A percentile compares a stretch with the other conserved stretches of the same genome.
Conservation (phyloP, 495 filamentous ascomycete genomes). For the Penicillium silybi region DNA sequence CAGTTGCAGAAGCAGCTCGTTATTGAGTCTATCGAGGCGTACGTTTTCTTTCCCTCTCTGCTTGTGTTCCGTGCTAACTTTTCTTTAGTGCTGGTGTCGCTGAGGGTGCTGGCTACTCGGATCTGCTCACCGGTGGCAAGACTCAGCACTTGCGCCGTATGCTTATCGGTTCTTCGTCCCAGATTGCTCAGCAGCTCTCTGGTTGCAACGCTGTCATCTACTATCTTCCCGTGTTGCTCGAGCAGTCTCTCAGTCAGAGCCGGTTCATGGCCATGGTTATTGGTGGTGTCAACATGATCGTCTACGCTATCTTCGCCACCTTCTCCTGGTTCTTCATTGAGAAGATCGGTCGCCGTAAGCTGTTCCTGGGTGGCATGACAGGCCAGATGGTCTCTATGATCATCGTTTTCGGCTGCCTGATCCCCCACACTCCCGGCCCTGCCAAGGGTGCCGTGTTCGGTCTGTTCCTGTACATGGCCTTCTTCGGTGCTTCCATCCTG, state of each 20-base stretch:
- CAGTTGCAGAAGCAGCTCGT: slow-evolving; percentile 63
- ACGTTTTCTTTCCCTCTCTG: slow-evolving; percentile 30
- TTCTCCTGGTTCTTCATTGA: slow-evolving; percentile 85
- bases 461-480: slow-evolving; percentile 74
- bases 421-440: slow-evolving; percentile 48
- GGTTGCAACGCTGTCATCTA: slow-evolving; percentile 83
- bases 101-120: slow-evolving; percentile 31
- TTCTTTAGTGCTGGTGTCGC: slow-evolving; percentile 31
- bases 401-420: slow-evolving; percentile 68
- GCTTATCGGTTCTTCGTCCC: slow-evolving; percentile 54
- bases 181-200: slow-evolving; percentile 78
- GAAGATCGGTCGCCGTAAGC: slow-evolving; percentile 67
- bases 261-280: slow-evolving; percentile 68
- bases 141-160: slow-evolving; percentile 47
- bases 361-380: slow-evolving; percentile 68
- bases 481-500: slow-evolving; percentile 73
- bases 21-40: slow-evolving; percentile 69
- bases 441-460: slow-evolving; percentile 72
- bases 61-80: neutral
- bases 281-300: slow-evolving; percentile 79
- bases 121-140: slow-evolving; percentile 40
- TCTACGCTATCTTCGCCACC: slow-evolving; percentile 74
- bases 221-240: slow-evolving; percentile 75
- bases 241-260: slow-evolving; percentile 56
- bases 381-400: slow-evolving; percentile 71